These are phyloP conservation scores for Cynanchum wilfordii DNA, from an alignment of 257 asterid species.

Conservation along the genomic window DNA sequence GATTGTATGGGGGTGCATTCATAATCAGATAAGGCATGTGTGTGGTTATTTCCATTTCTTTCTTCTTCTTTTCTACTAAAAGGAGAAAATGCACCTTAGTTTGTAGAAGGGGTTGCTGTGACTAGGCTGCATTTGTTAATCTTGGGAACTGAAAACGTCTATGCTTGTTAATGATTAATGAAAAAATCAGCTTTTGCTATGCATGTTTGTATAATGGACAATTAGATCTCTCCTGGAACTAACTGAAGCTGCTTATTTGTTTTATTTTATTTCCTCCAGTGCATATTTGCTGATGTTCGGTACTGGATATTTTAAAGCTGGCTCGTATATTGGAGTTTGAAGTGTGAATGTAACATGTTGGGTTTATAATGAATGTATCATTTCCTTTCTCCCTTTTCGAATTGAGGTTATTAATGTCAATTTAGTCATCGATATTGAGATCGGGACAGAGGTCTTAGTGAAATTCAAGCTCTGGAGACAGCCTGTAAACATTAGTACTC, in stretches of 20 bases:
- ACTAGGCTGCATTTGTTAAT: background rate
- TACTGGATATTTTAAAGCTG: background rate
- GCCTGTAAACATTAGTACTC: background rate
- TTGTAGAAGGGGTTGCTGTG: background rate
- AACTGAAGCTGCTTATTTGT: background rate
- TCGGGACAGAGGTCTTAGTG: background rate
- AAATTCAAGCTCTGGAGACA: background rate
- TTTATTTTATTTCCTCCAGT: background rate
- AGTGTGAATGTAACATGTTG: background rate
- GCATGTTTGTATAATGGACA: background rate
- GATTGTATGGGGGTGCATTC: background rate
- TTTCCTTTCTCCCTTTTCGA: background rate
- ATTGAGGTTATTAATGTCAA: background rate
- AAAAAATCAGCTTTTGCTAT: background rate
- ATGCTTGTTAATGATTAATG: background rate
- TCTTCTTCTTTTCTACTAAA: background rate
- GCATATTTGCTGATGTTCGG: background rate
- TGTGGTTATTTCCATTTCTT: background rate
- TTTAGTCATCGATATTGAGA: background rate
- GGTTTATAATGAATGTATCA: too few relatives aligned
- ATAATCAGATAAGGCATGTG: background rate
- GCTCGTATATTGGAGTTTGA: background rate
- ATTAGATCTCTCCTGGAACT: background rate
- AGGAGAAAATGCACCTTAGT: background rate
- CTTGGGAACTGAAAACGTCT: background rate